phyloP scores from a whole-genome alignment of 108 stramenopile species.

The Hondaea fermentalgiana region DNA sequence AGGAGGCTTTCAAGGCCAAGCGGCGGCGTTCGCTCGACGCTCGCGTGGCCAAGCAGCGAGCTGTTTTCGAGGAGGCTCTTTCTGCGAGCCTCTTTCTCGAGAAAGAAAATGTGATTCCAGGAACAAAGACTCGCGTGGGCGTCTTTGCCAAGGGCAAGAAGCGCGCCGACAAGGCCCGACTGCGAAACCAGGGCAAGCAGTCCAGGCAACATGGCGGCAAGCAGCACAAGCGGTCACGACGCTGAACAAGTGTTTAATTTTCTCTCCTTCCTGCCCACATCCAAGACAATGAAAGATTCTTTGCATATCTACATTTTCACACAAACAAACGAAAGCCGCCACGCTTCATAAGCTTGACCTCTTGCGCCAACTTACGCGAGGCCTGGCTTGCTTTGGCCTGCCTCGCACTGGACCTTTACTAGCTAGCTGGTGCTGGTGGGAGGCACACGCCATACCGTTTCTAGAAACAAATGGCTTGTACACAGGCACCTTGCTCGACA shows the following conservation, averaged over 20 bases:
- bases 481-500: background rate
- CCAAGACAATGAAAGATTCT: too few relatives aligned
- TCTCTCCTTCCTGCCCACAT: too few relatives aligned
- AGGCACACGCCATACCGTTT: too few relatives aligned
- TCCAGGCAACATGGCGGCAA: background rate
- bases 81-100: background rate
- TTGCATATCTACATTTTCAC: too few relatives aligned
- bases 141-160: background rate
- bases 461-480: too few relatives aligned
- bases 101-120: slow-evolving; percentile 1
- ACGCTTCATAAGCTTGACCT: too few relatives aligned
- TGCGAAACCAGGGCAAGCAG: background rate
- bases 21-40: background rate
- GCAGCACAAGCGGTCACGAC: background rate
- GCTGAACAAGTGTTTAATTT: background rate
- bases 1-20: background rate
- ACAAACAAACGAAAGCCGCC: too few relatives aligned
- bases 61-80: background rate
- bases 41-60: background rate
- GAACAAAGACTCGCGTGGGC: background rate
- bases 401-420: too few relatives aligned
- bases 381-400: too few relatives aligned
- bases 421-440: too few relatives aligned
- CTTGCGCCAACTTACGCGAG: too few relatives aligned
- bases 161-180: background rate